Percentiles rank a stretch among this genome's conserved stretches.
These are phyloP conservation scores for Sclerotiophoma versabilis DNA, from an alignment of 2,329 filamentous ascomycete species.

Conservation along the genomic window DNA sequence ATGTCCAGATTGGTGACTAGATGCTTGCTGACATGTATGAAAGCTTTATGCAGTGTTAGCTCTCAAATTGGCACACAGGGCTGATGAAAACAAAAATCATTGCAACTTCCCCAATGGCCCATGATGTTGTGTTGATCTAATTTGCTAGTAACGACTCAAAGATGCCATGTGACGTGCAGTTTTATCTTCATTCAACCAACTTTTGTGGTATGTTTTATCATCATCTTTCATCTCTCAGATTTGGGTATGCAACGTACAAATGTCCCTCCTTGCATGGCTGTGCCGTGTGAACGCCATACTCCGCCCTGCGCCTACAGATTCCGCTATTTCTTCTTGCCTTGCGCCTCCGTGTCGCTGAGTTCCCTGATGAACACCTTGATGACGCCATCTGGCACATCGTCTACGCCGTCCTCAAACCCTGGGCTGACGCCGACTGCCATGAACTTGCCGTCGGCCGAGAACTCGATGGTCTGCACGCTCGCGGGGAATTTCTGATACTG, in stretches of 20 bases:
- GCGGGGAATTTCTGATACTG: slow-evolving; percentile 87
- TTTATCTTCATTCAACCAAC: too few relatives aligned
- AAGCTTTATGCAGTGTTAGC: too few relatives aligned
- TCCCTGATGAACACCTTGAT: slow-evolving; percentile 82
- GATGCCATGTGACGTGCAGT: too few relatives aligned
- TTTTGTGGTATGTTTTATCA: not conserved
- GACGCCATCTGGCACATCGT: slow-evolving; percentile 75
- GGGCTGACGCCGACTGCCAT: slow-evolving; percentile 83
- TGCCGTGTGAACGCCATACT: slow-evolving; percentile 18
- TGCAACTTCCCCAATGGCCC: too few relatives aligned
- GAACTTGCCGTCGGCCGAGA: slow-evolving; percentile 77
- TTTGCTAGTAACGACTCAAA: too few relatives aligned
- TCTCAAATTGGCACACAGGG: too few relatives aligned
- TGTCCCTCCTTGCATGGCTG: not conserved
- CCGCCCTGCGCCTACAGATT: not conserved
- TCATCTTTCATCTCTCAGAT: too few relatives aligned
- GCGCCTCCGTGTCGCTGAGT: slow-evolving; percentile 85
- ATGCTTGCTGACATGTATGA: too few relatives aligned
- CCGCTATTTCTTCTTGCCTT: slow-evolving; percentile 75
- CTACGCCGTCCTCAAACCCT: slow-evolving; percentile 86
- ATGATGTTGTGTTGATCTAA: too few relatives aligned
- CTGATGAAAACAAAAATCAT: too few relatives aligned
- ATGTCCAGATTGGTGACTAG: too few relatives aligned
- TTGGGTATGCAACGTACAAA: slow-evolving; percentile 12
- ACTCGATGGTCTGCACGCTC: slow-evolving; percentile 78